These are phyloP conservation scores for Bauhinia variegata DNA, from an alignment of 306 rosid species.

Conservation along the genomic window DNA sequence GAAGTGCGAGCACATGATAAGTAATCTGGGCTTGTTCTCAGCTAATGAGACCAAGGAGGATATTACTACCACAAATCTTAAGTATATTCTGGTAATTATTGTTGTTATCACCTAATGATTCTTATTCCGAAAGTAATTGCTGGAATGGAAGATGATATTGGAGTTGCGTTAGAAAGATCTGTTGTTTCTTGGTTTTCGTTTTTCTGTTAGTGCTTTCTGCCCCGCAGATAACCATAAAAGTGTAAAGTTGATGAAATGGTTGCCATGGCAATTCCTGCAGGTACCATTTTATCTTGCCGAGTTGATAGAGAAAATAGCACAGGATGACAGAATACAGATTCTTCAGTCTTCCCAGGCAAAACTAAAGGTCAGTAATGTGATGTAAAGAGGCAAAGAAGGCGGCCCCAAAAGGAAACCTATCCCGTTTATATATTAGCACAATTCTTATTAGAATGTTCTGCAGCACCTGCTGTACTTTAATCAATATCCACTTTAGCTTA, in stretches of 20 bases:
- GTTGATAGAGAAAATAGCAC: slow-evolving; percentile 76
- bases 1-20: slow-evolving; percentile 84
- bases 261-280: slow-evolving; percentile 42
- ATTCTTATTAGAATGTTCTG: background rate
- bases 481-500: slow-evolving; percentile 25
- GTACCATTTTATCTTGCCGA: slow-evolving; percentile 92
- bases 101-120: background rate
- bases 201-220: no score
- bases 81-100: slow-evolving; percentile 72
- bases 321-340: slow-evolving; percentile 74
- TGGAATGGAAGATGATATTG: no score
- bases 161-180: no score
- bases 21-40: slow-evolving; percentile 82
- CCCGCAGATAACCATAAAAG: no score
- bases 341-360: slow-evolving; percentile 76
- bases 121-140: background rate
- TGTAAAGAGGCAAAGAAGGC: background rate
- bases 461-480: background rate
- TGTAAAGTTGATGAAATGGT: background rate
- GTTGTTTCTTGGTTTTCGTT: no score
- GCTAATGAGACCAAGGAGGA: slow-evolving; percentile 90
- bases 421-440: slow-evolving; percentile 3
- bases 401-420: background rate
- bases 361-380: slow-evolving; percentile 63
- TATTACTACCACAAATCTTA: slow-evolving; percentile 78